Percentiles rank a stretch among this genome's conserved stretches.
Conservation (phyloP, 2,329 filamentous ascomycete genomes). For the Xylaria polymorpha region DNA sequence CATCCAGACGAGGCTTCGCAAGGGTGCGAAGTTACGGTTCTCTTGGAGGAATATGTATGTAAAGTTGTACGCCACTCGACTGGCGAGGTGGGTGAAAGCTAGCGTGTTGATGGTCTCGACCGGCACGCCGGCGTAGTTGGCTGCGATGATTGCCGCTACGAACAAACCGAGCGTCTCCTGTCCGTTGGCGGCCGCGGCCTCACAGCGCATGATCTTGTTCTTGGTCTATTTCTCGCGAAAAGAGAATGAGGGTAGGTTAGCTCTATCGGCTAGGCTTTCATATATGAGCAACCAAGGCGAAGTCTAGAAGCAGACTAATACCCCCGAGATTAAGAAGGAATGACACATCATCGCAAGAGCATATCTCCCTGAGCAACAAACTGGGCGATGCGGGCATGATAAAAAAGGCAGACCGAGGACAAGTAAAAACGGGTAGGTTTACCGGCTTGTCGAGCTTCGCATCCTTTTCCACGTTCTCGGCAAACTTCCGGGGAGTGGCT, state of each 20-base stretch:
- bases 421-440: constrained; percentile 16
- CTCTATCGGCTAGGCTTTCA: not conserved
- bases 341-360: not conserved
- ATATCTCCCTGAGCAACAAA: not conserved
- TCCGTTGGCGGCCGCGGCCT: constrained; percentile 41
- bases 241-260: constrained; percentile 13
- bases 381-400: not conserved
- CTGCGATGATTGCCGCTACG: constrained; percentile 55
- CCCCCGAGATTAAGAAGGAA: not conserved
- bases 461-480: constrained; percentile 37
- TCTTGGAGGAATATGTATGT: constrained; percentile 58
- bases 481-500: constrained; percentile 32
- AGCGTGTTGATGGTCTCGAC: constrained; percentile 55
- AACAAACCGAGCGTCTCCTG: constrained; percentile 41
- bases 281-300: too few species aligned
- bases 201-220: constrained; percentile 39
- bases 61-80: constrained; percentile 56
- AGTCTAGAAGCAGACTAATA: not conserved
- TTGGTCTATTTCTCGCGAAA: constrained; percentile 37
- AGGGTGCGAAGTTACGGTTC: constrained; percentile 52
- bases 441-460: constrained; percentile 40
- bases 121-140: constrained; percentile 57
- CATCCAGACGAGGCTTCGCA: constrained; percentile 56
- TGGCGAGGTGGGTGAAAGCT: constrained; percentile 54
- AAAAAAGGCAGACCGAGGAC: not conserved